Base-by-base conservation (phyloP, 1,284 basidiomycete genomes). In the Coniferiporia sulphurascens region DNA sequence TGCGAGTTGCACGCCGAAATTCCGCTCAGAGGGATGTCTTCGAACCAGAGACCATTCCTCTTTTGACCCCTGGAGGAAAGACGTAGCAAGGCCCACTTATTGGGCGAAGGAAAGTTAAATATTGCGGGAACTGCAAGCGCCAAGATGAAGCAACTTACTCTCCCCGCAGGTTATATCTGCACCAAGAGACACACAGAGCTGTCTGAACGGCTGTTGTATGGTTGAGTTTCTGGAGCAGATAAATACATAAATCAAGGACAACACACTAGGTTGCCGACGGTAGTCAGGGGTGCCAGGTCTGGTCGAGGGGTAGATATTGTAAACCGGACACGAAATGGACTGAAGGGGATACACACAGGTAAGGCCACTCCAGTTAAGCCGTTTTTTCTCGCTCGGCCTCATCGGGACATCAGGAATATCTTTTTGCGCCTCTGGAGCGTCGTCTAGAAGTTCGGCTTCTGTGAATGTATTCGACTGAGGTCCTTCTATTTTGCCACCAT, bases 121-220 rank as follows among this genome's bases (percentile, higher is more conserved):
- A 59, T 59, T 34, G 52, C 41, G 13, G 50, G 32, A 10, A 35
- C 9, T 32, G 38, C 60, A 55, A 61, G 21, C 64, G 45, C 34
- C 62, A 60, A 32, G 38, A 38, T 15, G 17, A 46, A 22, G 4
- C 22, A 13, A 66, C 80, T 48, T 67, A 89, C 91, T 98, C 75
- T 98, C 96, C 38, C 93, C 93, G 64, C 93, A 95, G 12, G 94
- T 97, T 67, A 99, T 98, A 65, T 97, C 94, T 1, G 90, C 93
- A 6, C 96, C 96, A 62, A 92, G 88, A 41, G 83, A 77, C 4
- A 90, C 84, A 65, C 94, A 98, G 17, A 99, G 73, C 21, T 95
- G 83, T 15, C 96, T 87, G 79, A 98, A 99, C 0, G 96, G 96
- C 91, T 93, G 52, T 27, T 34, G 45, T 12, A 57, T 21, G 21